Evolutionary conservation across 129 eudicot species (phyloP).

Genomic region (Logfia minima): DNA sequence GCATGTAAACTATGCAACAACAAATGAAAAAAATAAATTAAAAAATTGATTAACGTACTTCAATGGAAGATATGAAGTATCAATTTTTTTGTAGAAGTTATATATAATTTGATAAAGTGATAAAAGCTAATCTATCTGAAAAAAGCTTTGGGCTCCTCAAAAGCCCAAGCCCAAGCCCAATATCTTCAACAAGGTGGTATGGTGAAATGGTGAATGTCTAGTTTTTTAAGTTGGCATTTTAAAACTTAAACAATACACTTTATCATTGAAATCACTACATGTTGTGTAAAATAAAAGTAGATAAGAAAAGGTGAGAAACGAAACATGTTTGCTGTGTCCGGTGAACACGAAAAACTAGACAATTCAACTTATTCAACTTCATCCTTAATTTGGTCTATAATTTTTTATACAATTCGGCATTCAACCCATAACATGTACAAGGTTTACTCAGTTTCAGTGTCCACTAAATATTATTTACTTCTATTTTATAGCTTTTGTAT

Average conservation of each 20-base stretch:
- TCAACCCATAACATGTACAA: slow-evolving; percentile 11
- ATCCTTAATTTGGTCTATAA: slow-evolving; percentile 8
- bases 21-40: too few species aligned
- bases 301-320: background rate
- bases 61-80: too few species aligned
- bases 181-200: too few species aligned
- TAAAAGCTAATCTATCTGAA: too few species aligned
- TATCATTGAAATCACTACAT: background rate
- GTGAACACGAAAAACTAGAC: slow-evolving; percentile 5
- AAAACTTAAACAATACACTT: background rate
- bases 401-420: background rate
- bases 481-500: background rate
- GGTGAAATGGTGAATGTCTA: too few species aligned
- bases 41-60: too few species aligned
- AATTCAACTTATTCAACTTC: too few species aligned
- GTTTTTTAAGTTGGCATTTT: background rate
- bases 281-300: background rate
- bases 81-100: too few species aligned
- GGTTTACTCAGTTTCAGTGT: slow-evolving; percentile 4
- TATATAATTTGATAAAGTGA: too few species aligned
- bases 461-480: background rate
- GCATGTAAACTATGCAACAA: too few species aligned
- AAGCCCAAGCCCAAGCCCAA: background rate
- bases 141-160: background rate
- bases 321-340: slow-evolving; percentile 1